Evolutionary conservation across 2,329 filamentous ascomycete genomes (phyloP).

Genomic region (Zalaria obscura): DNA sequence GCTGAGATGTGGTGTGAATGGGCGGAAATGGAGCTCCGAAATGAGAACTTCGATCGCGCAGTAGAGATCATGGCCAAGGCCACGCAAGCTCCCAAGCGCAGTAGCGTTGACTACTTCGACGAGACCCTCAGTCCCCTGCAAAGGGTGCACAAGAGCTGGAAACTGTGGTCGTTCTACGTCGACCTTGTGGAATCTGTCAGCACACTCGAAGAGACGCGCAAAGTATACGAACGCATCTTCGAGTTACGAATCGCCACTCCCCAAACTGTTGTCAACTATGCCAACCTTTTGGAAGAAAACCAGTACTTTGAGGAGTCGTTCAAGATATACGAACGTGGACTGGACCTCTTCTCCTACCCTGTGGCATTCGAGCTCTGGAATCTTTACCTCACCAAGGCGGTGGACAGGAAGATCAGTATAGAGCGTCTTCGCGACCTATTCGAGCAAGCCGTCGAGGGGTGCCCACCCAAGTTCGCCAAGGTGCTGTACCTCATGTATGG

Average conservation of each 20-base stretch:
- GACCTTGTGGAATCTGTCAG: slow-evolving; percentile 92
- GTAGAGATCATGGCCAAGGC: slow-evolving; percentile 95
- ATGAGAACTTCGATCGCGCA: slow-evolving; percentile 90
- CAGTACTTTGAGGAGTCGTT: slow-evolving; percentile 95
- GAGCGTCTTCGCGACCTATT: slow-evolving; percentile 89
- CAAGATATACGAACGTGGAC: slow-evolving; percentile 88
- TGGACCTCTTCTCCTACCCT: slow-evolving; percentile 97
- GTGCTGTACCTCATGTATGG: slow-evolving; percentile 97
- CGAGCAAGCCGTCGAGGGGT: slow-evolving; percentile 90
- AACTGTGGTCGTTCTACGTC: slow-evolving; percentile 98
- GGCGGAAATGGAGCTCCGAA: slow-evolving; percentile 94
- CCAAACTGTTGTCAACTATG: slow-evolving; percentile 97
- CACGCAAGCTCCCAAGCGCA: slow-evolving; percentile 88
- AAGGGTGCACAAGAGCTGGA: slow-evolving; percentile 97
- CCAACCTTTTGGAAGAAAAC: slow-evolving; percentile 86
- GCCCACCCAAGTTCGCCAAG: slow-evolving; percentile 91
- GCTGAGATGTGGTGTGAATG: slow-evolving; percentile 99
- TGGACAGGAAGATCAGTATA: slow-evolving; percentile 90
- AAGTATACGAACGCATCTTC: slow-evolving; percentile 94
- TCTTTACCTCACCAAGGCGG: slow-evolving; percentile 89
- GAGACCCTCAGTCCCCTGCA: slow-evolving; percentile 88
- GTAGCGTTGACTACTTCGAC: slow-evolving; percentile 98
- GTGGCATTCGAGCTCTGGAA: slow-evolving; percentile 99
- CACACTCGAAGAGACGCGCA: slow-evolving; percentile 79
- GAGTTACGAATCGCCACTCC: slow-evolving; percentile 95